Evolutionary conservation across 2,329 filamentous ascomycete species (phyloP).

Genomic region (Pseudonectria buxi): DNA sequence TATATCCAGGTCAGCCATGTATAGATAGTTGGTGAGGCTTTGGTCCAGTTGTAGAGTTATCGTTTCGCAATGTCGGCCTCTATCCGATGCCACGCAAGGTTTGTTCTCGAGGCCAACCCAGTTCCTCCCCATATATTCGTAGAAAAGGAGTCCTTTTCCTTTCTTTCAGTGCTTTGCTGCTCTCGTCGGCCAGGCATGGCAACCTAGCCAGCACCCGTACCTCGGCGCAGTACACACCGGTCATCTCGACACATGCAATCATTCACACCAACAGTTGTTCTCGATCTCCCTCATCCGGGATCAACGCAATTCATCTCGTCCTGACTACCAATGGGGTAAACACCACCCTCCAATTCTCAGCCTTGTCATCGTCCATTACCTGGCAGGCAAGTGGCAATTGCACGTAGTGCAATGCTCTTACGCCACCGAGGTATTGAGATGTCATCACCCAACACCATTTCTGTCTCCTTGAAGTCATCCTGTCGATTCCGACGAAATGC

Average conservation of each 20-base stretch:
- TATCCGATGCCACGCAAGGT: no score
- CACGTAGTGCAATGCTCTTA: constrained; percentile 13
- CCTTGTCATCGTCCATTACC: constrained; percentile 13
- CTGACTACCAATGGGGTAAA: constrained; percentile 30
- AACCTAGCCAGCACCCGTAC: neutral
- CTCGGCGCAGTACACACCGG: constrained; percentile 5
- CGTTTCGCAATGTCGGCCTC: no score
- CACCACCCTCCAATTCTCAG: constrained; percentile 16
- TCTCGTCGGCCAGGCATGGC: neutral
- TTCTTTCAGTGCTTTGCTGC: neutral
- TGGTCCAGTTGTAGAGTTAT: neutral
- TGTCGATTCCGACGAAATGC: constrained; percentile 18
- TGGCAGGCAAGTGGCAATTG: constrained; percentile 4
- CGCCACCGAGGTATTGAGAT: constrained; percentile 18
- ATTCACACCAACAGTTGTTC: constrained; percentile 19
- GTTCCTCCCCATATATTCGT: neutral
- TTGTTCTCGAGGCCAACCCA: neutral
- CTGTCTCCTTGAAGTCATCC: constrained; percentile 20
- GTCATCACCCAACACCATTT: constrained; percentile 22
- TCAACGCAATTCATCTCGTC: constrained; percentile 33
- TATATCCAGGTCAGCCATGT: no score
- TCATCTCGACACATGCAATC: constrained; percentile 17
- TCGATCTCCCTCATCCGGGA: constrained; percentile 16
- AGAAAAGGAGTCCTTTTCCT: neutral
- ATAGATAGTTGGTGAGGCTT: no score